Evolutionary conservation across 1,284 basidiomycete species (phyloP).

Genomic region (Trichosporon sp.): DNA sequence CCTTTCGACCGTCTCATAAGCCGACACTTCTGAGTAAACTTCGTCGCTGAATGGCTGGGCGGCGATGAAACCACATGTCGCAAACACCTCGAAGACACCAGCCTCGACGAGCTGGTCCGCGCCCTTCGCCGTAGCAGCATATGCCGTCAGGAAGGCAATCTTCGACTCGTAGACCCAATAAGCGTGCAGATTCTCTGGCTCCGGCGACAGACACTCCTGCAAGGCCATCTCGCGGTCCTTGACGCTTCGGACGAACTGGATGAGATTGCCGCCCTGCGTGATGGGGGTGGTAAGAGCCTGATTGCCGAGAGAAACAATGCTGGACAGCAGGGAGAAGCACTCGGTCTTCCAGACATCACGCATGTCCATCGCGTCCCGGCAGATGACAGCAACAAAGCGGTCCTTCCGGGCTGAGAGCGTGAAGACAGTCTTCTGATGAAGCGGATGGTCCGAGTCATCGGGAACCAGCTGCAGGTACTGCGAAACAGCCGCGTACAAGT

Average conservation of each 20-base stretch:
- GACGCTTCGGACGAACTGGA: conserved; percentile 74
- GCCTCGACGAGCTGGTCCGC: conserved; percentile 80
- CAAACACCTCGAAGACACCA: conserved; percentile 69
- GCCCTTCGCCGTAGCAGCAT: conserved; percentile 73
- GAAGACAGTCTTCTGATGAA: conserved; percentile 60
- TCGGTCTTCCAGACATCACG: conserved; percentile 93
- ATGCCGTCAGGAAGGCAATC: conserved; percentile 77
- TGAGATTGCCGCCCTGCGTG: conserved; percentile 69
- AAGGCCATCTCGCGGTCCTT: conserved; percentile 78
- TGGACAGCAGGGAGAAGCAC: conserved; percentile 56
- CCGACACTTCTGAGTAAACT: conserved; percentile 52
- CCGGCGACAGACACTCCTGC: conserved; percentile 73
- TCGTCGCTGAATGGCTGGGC: conserved; percentile 72
- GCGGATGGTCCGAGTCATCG: conserved; percentile 18
- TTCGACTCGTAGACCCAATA: conserved; percentile 94
- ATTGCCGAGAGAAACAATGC: conserved; percentile 58
- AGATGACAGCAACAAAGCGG: conserved; percentile 67
- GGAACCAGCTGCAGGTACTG: conserved; percentile 72
- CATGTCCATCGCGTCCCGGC: conserved; percentile 87
- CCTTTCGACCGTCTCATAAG: conserved; percentile 25
- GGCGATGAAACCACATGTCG: conserved; percentile 81
- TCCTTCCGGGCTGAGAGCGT: conserved; percentile 58
- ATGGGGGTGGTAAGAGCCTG: conserved; percentile 56
- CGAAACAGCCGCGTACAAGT: conserved; percentile 84
- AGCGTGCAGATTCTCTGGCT: conserved; percentile 84